Conservation (phyloP, 2,329 filamentous ascomycete genomes). For the Botrytis paeoniae region DNA sequence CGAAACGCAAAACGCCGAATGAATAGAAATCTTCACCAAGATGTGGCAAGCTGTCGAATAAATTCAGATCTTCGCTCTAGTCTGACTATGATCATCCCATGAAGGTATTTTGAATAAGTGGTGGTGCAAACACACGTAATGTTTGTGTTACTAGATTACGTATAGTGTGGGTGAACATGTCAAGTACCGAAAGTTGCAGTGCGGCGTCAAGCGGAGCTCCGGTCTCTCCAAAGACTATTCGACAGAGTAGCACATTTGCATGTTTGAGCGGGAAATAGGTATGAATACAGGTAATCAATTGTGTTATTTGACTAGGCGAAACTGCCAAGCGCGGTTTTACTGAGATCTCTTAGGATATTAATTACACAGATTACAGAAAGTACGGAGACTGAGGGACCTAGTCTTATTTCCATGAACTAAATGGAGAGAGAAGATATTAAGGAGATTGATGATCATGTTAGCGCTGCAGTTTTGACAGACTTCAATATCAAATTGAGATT, state of each 20-base stretch:
- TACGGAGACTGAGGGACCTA: fast-evolving
- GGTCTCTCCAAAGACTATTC: not conserved
- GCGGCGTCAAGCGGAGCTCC: not conserved
- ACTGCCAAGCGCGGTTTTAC: not conserved
- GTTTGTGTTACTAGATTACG: not conserved
- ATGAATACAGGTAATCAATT: not conserved
- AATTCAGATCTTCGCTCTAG: not conserved
- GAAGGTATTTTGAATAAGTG: not conserved
- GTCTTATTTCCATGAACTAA: not conserved
- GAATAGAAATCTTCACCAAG: not conserved
- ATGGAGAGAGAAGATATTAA: not conserved
- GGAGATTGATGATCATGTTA: not conserved
- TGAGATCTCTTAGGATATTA: not conserved
- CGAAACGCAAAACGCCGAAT: not conserved
- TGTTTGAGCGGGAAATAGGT: not conserved
- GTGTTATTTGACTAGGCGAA: fast-evolving
- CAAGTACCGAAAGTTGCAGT: not conserved
- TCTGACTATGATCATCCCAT: not conserved
- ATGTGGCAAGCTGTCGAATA: not conserved
- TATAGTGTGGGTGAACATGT: not conserved
- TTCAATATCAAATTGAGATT: not conserved
- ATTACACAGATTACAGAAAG: not conserved
- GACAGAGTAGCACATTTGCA: not conserved
- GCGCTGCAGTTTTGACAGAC: fast-evolving
- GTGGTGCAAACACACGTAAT: not conserved